Conservation (phyloP, 306 rosid genomes). For the Cicer judaicum region DNA sequence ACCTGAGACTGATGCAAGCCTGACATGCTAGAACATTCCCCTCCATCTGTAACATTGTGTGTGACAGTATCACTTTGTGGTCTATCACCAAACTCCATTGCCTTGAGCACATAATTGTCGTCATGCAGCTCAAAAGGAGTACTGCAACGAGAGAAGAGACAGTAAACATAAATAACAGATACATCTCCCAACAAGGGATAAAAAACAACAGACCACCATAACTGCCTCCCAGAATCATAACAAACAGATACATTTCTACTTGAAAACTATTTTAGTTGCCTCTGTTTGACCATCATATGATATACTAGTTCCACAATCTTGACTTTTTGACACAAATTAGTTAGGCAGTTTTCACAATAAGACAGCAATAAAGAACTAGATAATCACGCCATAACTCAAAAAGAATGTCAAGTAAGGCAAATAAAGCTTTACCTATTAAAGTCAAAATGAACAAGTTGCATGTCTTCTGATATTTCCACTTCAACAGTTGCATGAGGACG, state of each 20-base stretch:
- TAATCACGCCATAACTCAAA: constrained; percentile 4
- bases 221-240: background rate
- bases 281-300: constrained; percentile 23
- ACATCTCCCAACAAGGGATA: constrained; percentile 22
- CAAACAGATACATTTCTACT: background rate
- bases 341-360: constrained; percentile 23
- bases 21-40: constrained; percentile 78
- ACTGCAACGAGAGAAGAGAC: constrained; percentile 56
- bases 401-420: constrained; percentile 8
- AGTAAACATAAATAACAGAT: constrained; percentile 19
- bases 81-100: constrained; percentile 81
- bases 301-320: constrained; percentile 6
- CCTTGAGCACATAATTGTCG: constrained; percentile 91
- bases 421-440: constrained; percentile 75
- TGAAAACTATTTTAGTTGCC: background rate
- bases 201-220: background rate
- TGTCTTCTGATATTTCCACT: constrained; percentile 99
- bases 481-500: constrained; percentile 99
- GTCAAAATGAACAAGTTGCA: constrained; percentile 98
- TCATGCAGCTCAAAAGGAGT: constrained; percentile 98
- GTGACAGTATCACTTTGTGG: constrained; percentile 58
- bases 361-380: constrained; percentile 13
- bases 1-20: constrained; percentile 65
- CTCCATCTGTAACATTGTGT: constrained; percentile 63
- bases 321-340: constrained; percentile 4